Percentiles rank a stretch among this genome's conserved stretches.
These are phyloP conservation scores for Oleoguttula mirabilis DNA, from an alignment of 495 filamentous ascomycete species.

Conservation along the genomic window DNA sequence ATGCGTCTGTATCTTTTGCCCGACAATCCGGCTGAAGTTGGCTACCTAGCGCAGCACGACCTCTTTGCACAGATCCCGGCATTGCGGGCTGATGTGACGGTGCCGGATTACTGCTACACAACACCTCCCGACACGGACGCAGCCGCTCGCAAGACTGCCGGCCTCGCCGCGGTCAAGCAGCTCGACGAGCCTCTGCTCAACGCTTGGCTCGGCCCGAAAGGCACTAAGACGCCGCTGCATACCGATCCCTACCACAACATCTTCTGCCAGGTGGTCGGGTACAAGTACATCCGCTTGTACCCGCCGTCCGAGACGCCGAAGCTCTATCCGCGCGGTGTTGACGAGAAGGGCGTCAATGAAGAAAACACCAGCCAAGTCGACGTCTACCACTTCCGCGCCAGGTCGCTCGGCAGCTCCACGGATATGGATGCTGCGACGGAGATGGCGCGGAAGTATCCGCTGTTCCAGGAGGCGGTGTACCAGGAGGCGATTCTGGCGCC, in stretches of 20 bases:
- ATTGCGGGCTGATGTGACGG: constrained; percentile 59
- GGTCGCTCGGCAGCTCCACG: neutral
- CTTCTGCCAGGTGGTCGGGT: constrained; percentile 76
- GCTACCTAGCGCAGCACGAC: constrained; percentile 84
- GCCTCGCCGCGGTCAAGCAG: constrained; percentile 21
- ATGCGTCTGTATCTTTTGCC: constrained; percentile 37
- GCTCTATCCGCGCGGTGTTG: constrained; percentile 56
- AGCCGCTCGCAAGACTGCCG: constrained; percentile 23
- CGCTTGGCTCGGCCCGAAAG: constrained; percentile 82
- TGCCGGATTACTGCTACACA: constrained; percentile 75
- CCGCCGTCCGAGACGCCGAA: constrained; percentile 45
- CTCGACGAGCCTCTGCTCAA: constrained; percentile 40
- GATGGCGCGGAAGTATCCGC: constrained; percentile 39
- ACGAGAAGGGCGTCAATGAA: constrained; percentile 73
- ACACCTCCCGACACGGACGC: constrained; percentile 10
- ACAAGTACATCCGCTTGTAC: constrained; percentile 85
- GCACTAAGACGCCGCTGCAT: constrained; percentile 84
- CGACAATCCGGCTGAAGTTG: constrained; percentile 3
- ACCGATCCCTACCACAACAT: constrained; percentile 93
- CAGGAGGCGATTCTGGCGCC: constrained; percentile 67
- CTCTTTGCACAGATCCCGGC: constrained; percentile 72
- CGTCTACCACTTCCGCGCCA: constrained; percentile 25
- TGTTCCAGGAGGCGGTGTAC: constrained; percentile 50
- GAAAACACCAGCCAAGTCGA: constrained; percentile 76
- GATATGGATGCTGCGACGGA: constrained; percentile 1